phyloP scores from a whole-genome alignment of 2,329 filamentous ascomycete species.

The Fusarium avenaceum region DNA sequence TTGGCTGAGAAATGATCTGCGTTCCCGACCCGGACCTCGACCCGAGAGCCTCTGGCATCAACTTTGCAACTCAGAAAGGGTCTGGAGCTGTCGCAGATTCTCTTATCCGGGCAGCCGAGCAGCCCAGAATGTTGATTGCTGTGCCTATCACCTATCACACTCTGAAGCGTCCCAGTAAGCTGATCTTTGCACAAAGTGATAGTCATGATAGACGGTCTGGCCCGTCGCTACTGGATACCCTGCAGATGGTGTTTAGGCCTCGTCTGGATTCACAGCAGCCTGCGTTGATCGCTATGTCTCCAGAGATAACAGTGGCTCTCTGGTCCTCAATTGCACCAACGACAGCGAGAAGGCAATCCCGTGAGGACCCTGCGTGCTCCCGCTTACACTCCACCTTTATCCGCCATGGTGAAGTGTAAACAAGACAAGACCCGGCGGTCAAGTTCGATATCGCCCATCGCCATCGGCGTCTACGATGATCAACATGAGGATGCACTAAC shows the following conservation, averaged over 20 bases:
- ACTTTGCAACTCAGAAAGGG: conserved; percentile 4
- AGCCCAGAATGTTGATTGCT: conserved; percentile 34
- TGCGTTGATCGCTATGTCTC: conserved; percentile 21
- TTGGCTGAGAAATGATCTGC: conserved; percentile 35
- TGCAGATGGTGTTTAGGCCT: conserved; percentile 12
- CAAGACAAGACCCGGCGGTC: conserved; percentile 31
- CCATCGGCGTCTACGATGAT: conserved; percentile 27
- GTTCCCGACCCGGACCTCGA: conserved; percentile 16
- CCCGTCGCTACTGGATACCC: conserved; percentile 19
- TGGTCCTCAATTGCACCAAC: conserved; percentile 16
- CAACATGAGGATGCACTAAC: conserved; percentile 14
- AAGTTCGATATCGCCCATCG: conserved; percentile 6
- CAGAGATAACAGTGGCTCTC: conserved; percentile 28
- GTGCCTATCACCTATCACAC: conserved; percentile 31
- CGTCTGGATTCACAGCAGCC: conserved; percentile 25
- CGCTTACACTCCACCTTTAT: conserved; percentile 39
- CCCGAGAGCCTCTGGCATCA: neutral
- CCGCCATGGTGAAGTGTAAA: conserved; percentile 16
- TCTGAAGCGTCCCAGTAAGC: conserved; percentile 4
- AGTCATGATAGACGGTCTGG: conserved; percentile 28
- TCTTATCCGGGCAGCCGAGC: neutral
- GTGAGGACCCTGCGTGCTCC: conserved; percentile 33
- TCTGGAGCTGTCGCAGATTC: conserved; percentile 28
- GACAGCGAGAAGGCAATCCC: conserved; percentile 17
- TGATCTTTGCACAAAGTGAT: conserved; percentile 22